Evolutionary conservation across 352 stramenopile genomes (phyloP).

Genomic region (Elongisporangium anandrum): DNA sequence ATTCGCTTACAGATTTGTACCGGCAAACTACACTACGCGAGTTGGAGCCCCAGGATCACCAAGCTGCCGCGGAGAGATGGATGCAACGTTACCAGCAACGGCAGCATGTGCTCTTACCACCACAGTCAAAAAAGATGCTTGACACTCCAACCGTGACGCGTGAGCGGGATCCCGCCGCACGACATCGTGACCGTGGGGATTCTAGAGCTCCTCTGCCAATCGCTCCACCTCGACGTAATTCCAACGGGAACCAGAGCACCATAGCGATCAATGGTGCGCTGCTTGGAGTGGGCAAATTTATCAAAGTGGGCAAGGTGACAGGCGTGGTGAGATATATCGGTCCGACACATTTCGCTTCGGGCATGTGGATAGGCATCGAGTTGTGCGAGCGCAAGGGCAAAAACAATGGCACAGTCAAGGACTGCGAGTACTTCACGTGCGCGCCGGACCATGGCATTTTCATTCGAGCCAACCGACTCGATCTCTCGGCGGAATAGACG

Average conservation of each 20-base stretch:
- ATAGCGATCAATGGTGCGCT: slow-evolving; percentile 36
- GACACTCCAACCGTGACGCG: not conserved
- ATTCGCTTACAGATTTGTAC: slow-evolving; percentile 44
- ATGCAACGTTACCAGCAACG: slow-evolving; percentile 7
- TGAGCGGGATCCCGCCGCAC: not conserved
- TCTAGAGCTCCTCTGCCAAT: not conserved
- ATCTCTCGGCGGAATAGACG: slow-evolving; percentile 24
- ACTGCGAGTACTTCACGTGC: slow-evolving; percentile 62
- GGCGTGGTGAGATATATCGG: slow-evolving; percentile 71
- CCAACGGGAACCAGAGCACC: slow-evolving; percentile 27
- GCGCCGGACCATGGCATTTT: slow-evolving; percentile 57
- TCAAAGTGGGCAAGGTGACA: slow-evolving; percentile 48
- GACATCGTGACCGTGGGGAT: slow-evolving; percentile 1
- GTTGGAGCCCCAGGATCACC: slow-evolving; percentile 1
- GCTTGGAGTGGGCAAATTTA: slow-evolving; percentile 48
- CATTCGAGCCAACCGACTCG: slow-evolving; percentile 55
- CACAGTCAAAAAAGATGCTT: not conserved
- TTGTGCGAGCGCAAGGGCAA: slow-evolving; percentile 56
- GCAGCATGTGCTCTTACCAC: not conserved
- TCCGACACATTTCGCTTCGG: slow-evolving; percentile 49
- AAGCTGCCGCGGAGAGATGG: not conserved
- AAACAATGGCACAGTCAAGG: slow-evolving; percentile 56
- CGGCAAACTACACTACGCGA: slow-evolving; percentile 4
- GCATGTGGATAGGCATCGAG: slow-evolving; percentile 75
- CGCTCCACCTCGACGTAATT: slow-evolving; percentile 21